A percentile compares a stretch with the other conserved stretches of the same genome.
Conservation (phyloP, 1,139 yeast genomes). For the Geotrichum histeridarum region DNA sequence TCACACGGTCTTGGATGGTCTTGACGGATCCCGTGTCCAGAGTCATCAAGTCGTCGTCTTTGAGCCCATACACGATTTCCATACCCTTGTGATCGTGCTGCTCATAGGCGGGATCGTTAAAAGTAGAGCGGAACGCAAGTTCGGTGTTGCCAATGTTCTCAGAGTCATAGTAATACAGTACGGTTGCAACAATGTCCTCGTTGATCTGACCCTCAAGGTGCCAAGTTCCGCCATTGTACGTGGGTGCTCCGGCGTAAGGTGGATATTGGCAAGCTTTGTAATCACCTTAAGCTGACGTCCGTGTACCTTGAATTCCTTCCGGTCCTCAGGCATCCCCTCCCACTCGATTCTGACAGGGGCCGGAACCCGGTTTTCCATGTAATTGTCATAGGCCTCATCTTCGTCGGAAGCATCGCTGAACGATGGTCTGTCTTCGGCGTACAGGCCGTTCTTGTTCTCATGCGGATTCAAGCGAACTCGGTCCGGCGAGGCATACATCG, state of each 20-base stretch:
- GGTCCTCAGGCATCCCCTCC: slow-evolving; percentile 11
- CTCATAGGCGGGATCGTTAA: slow-evolving; percentile 39
- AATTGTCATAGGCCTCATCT: not conserved
- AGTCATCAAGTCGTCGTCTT: slow-evolving; percentile 35
- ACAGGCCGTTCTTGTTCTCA: slow-evolving; percentile 6
- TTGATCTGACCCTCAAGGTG: slow-evolving; percentile 45
- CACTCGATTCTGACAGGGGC: slow-evolving; percentile 21
- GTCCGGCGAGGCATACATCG: slow-evolving; percentile 14
- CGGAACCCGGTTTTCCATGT: not conserved
- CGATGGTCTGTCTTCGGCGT: slow-evolving; percentile 1
- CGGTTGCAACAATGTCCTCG: slow-evolving; percentile 45
- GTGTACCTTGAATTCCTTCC: slow-evolving; percentile 9
- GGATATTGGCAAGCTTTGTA: slow-evolving; percentile 44
- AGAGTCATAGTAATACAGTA: slow-evolving; percentile 43
- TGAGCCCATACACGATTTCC: slow-evolving; percentile 29
- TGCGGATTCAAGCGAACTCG: slow-evolving; percentile 6
- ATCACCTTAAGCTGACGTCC: slow-evolving; percentile 38
- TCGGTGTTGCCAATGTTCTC: slow-evolving; percentile 42
- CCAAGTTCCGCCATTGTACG: slow-evolving; percentile 45
- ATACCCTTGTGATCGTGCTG: slow-evolving; percentile 38
- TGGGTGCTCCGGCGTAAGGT: slow-evolving; percentile 43
- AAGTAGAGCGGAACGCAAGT: slow-evolving; percentile 38
- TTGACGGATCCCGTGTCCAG: slow-evolving; percentile 33
- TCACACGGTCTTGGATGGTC: slow-evolving; percentile 34
- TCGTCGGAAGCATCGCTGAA: slow-evolving; percentile 4